phyloP scores from a whole-genome alignment of 73 alveolate genomes.

The Effrenium voratum region DNA sequence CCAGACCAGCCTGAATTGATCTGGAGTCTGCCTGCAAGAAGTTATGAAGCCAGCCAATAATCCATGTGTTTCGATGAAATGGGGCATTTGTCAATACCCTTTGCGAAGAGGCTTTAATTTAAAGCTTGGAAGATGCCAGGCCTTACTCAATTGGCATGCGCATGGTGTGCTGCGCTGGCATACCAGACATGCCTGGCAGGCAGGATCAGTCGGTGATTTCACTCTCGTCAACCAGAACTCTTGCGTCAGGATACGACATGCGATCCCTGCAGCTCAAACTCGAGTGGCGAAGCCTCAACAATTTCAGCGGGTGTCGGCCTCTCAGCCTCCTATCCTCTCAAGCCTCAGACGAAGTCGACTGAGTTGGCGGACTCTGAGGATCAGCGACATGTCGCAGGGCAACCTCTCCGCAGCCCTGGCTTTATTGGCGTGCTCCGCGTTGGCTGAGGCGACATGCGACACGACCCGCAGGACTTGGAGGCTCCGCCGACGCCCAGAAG shows the following conservation, averaged over 20 bases:
- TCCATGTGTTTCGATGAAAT: background rate
- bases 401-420: conserved; percentile 4
- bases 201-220: background rate
- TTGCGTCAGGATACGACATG: conserved; percentile 39
- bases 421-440: background rate
- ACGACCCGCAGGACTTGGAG: conserved; percentile 48
- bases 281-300: background rate
- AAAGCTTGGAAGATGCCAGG: conserved; percentile 2
- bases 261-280: background rate
- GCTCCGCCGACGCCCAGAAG: conserved; percentile 82
- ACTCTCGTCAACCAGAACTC: background rate
- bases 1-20: too few species aligned
- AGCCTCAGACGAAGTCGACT: background rate
- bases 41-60: too few species aligned
- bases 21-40: conserved; percentile 1
- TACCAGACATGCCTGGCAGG: conserved; percentile 91
- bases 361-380: background rate
- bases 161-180: conserved; percentile 84
- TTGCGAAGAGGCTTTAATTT: too few species aligned
- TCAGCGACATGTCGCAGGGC: conserved; percentile 61
- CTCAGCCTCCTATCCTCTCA: background rate
- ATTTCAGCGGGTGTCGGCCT: background rate
- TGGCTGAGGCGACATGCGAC: background rate
- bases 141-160: conserved; percentile 86
- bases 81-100: too few species aligned